phyloP scores from a whole-genome alignment of 2,329 filamentous ascomycete genomes.

The Pseudogymnoascus sp. region DNA sequence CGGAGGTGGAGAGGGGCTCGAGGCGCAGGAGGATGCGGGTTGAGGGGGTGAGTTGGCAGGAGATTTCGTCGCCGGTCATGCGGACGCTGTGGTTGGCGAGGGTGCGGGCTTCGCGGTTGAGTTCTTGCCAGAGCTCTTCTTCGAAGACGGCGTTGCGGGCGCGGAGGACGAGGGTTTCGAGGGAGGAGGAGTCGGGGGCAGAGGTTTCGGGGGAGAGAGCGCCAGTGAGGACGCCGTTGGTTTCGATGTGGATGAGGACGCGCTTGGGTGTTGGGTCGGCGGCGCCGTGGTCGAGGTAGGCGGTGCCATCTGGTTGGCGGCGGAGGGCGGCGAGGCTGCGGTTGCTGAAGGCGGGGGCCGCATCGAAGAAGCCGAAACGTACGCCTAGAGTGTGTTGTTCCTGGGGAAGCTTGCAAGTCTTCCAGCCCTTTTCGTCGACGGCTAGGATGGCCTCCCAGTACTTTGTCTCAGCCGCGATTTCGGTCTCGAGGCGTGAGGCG shows the following conservation, averaged over 20 bases:
- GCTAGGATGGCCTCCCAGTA: conserved; percentile 86
- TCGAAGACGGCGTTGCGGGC: conserved; percentile 74
- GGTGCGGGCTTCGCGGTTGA: conserved; percentile 71
- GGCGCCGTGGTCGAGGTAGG: conserved; percentile 60
- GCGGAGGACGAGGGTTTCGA: conserved; percentile 64
- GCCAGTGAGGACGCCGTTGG: conserved; percentile 51
- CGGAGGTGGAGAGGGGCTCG: conserved; percentile 48
- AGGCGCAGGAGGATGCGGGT: conserved; percentile 62
- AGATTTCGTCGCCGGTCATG: conserved; percentile 50
- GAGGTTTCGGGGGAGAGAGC: conserved; percentile 44
- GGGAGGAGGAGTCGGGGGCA: conserved; percentile 47
- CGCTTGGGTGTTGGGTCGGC: conserved; percentile 44
- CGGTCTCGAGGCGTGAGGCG: conserved; percentile 63
- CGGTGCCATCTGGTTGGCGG: conserved; percentile 64
- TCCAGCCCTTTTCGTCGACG: conserved; percentile 80
- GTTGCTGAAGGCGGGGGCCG: conserved; percentile 51
- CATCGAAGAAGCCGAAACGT: conserved; percentile 80
- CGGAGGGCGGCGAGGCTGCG: conserved; percentile 76
- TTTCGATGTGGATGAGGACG: conserved; percentile 60
- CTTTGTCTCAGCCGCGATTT: conserved; percentile 70
- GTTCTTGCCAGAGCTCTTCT: conserved; percentile 84
- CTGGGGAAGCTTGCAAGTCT: conserved; percentile 67
- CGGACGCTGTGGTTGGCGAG: conserved; percentile 65
- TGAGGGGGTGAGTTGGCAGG: conserved; percentile 44
- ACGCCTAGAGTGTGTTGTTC: conserved; percentile 72